Evolutionary conservation across 2,329 filamentous ascomycete species (phyloP), one percentile per base, ranked within the genome.

Genomic region (Fusarium graminum): DNA sequence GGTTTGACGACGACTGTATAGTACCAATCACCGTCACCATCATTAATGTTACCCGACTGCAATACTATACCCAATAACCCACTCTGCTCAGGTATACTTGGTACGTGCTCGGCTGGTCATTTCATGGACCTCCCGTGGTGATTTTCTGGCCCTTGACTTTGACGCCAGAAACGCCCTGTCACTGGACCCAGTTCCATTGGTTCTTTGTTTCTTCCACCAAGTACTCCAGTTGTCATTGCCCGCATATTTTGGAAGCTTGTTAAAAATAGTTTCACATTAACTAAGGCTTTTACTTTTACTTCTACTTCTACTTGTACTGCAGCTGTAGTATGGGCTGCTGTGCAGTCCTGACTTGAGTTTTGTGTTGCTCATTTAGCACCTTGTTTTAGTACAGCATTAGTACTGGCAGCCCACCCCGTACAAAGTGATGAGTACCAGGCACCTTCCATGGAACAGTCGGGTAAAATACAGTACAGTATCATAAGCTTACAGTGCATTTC

Each of bases 21-120:
- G 42, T 41, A 45, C 53, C 43, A 44, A 36, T 65, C 49, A 57
- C 45, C 30, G 32, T 44, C 40, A 46, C 43, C 40, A 40, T 65
- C 42, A 57, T 40, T 32, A 41, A 22, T 51, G 28, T 38, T 28
- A 59, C 30, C 29, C 30, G 30, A 34, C 50, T 36, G 26, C 28
- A 40, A 43, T 45, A 16, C 14, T 14, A 32, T 12, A 13, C 13
- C 11, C 13, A 32, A 34, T 40, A 45, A 36, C n/a, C 49, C 39
- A 32, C 28, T 29, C 16, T 63, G 36, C 42, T 59, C 55, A 59
- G 63, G 17, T 7, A n/a, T 44, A 36, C 43, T 28, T 67, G 63
- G 56, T 66, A 52, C 44, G 65, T 68, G 65, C 63, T 52, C 49
- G 52, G 40, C 45, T 52, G 43, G 59, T 65, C 59, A 59, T 64